Evolutionary conservation across 805 yeast genomes (phyloP).

Genomic region (Suhomyces xylopsoci): DNA sequence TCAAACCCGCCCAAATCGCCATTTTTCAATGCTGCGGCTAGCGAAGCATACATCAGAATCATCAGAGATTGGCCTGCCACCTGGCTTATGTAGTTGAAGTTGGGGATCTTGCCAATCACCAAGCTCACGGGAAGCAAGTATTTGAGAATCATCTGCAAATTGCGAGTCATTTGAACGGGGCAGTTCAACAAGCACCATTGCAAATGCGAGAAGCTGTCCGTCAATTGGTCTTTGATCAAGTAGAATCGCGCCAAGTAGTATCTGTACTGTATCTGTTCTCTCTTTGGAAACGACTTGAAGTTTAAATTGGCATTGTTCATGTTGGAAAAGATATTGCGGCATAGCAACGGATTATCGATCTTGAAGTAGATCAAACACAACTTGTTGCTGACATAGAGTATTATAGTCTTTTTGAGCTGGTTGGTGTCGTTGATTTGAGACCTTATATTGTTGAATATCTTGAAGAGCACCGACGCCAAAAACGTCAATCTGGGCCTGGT

Average conservation of each 20-base stretch:
- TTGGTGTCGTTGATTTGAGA: constrained; percentile 39
- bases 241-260: constrained; percentile 54
- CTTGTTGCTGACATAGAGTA: constrained; percentile 51
- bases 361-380: constrained; percentile 56
- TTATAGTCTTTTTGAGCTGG: constrained; percentile 44
- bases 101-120: constrained; percentile 54
- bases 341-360: constrained; percentile 53
- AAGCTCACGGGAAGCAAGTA: constrained; percentile 53
- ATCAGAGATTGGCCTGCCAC: constrained; percentile 14
- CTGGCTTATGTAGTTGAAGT: constrained; percentile 12
- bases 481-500: constrained; percentile 46
- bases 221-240: constrained; percentile 49
- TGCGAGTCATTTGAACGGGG: constrained; percentile 27
- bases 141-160: constrained; percentile 42
- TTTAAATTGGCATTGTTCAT: constrained; percentile 51
- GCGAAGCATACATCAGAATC: constrained; percentile 31
- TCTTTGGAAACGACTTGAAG: constrained; percentile 36
- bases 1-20: constrained; percentile 43
- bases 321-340: constrained; percentile 61
- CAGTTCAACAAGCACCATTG: constrained; percentile 50
- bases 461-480: constrained; percentile 53
- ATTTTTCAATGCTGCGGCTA: constrained; percentile 34
- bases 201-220: constrained; percentile 49
- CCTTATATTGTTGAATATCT: constrained; percentile 59
- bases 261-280: constrained; percentile 51